Evolutionary conservation across 2,329 filamentous ascomycete genomes (phyloP), one percentile per base, ranked within the genome.

Genomic region (Exophiala phaeomuriformis): DNA sequence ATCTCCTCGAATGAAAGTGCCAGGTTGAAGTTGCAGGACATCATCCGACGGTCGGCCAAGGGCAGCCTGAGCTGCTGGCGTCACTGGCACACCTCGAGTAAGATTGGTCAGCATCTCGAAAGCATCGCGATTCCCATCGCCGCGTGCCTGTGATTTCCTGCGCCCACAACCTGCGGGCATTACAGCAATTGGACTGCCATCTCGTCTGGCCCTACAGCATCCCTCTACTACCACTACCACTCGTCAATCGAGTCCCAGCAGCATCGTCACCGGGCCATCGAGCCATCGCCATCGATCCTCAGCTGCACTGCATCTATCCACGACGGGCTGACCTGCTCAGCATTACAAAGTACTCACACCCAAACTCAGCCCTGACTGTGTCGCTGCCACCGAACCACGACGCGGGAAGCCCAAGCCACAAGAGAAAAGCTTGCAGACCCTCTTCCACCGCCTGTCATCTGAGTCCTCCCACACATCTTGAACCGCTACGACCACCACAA

Each of bases 91-190:
- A 41, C 19, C 4, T 27, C 4, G 39, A 6, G 33, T 9, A 19
- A 19, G 19, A 53, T 53, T 53, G 51, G 51, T 53, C 51, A 49
- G 45, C 51, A 37, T 40, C 39, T 28, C 9, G 44, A 32, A 45
- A 28, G 32, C 51, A 41, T 5, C 4, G 12, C 36, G 19, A 36
- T 5, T 2, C 48, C 48, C 43, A 51, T 44, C 48, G 32, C 10
- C 32, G 19, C 19, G 19, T 19, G 19, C 19, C 19, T 19, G 19
- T 19, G 19, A 19, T 19, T 19, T 19, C 19, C 19, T 19, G 19
- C 19, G 19, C 19, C 19, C 19, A 19, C 19, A 19, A 19, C 19
- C 19, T 19, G 19, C 19, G 19, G 19, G 19, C 19, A 19, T 19
- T 19, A 19, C 19, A 19, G 19, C 2, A 19, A 19, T 19, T 19